phyloP scores from a whole-genome alignment of 2,329 filamentous ascomycete genomes.

The Calonectria hawksworthii region DNA sequence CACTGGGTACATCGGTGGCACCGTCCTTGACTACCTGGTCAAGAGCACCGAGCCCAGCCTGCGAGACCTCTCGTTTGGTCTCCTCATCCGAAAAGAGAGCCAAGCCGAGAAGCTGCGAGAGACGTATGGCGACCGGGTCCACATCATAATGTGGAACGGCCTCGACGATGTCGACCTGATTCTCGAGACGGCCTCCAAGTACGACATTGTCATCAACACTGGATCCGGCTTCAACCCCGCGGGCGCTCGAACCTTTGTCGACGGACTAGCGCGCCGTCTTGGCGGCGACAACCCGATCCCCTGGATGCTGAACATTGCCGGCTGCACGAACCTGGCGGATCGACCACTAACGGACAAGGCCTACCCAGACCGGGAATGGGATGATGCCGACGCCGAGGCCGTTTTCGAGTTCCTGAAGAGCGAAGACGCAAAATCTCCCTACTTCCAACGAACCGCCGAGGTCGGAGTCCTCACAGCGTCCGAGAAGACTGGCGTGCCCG shows the following conservation, averaged over 20 bases:
- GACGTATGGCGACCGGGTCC: slow-evolving; percentile 20
- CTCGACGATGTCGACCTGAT: slow-evolving; percentile 19
- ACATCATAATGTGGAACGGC: slow-evolving; percentile 19
- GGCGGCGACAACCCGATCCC: background rate
- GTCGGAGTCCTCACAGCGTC: slow-evolving; percentile 6
- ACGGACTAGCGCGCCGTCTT: slow-evolving; percentile 15
- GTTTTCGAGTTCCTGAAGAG: slow-evolving; percentile 20
- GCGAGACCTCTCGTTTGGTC: slow-evolving; percentile 5
- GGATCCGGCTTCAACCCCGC: slow-evolving; percentile 16
- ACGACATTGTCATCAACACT: slow-evolving; percentile 22
- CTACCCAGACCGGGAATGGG: slow-evolving; percentile 12
- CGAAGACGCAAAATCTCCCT: slow-evolving; percentile 12
- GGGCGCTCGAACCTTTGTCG: slow-evolving; percentile 17
- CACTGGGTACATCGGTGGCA: slow-evolving; percentile 27
- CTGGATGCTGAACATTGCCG: slow-evolving; percentile 16
- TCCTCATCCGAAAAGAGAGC: slow-evolving; percentile 4
- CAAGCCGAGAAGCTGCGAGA: slow-evolving; percentile 4
- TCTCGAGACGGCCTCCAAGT: slow-evolving; percentile 13
- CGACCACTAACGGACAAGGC: slow-evolving; percentile 1
- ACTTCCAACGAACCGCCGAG: slow-evolving; percentile 19
- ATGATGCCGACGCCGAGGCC: slow-evolving; percentile 7
- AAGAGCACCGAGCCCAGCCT: background rate
- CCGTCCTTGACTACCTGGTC: slow-evolving; percentile 21
- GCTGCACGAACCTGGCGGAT: slow-evolving; percentile 20
- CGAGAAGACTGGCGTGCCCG: slow-evolving; percentile 19